These are phyloP conservation scores for Fusarium camptoceras DNA, from an alignment of 2,329 filamentous ascomycete genomes.

Conservation along the genomic window DNA sequence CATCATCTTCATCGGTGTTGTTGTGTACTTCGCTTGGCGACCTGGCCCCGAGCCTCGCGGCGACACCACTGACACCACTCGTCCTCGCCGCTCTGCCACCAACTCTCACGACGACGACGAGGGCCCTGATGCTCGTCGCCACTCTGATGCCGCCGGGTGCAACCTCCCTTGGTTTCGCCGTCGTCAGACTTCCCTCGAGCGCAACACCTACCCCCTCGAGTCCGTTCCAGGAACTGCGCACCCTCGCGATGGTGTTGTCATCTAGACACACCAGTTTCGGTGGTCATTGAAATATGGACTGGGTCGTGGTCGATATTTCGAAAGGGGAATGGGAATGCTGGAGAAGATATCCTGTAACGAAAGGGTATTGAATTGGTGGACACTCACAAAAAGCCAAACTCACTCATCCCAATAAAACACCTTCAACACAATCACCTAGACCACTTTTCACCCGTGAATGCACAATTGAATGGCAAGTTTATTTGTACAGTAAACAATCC, in stretches of 20 bases:
- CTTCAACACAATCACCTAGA: not conserved
- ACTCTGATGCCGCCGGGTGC: not conserved
- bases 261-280: not conserved
- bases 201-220: not conserved
- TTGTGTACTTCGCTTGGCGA: not conserved
- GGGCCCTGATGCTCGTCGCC: not conserved
- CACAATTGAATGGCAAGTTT: slow-evolving; percentile 1
- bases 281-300: not conserved
- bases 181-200: not conserved
- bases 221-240: not conserved
- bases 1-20: not conserved
- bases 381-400: too few relatives aligned
- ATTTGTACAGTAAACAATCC: slow-evolving; percentile 25
- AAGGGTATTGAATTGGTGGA: not conserved
- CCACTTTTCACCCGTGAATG: not conserved
- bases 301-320: not conserved
- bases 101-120: not conserved
- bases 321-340: not conserved
- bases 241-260: not conserved
- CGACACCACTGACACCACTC: not conserved
- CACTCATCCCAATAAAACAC: not conserved
- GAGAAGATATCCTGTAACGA: not conserved
- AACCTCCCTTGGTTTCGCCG: not conserved
- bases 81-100: too few relatives aligned
- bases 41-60: not conserved